Conservation (phyloP, 345 rosid genomes). For the Corchorus olitorius region DNA sequence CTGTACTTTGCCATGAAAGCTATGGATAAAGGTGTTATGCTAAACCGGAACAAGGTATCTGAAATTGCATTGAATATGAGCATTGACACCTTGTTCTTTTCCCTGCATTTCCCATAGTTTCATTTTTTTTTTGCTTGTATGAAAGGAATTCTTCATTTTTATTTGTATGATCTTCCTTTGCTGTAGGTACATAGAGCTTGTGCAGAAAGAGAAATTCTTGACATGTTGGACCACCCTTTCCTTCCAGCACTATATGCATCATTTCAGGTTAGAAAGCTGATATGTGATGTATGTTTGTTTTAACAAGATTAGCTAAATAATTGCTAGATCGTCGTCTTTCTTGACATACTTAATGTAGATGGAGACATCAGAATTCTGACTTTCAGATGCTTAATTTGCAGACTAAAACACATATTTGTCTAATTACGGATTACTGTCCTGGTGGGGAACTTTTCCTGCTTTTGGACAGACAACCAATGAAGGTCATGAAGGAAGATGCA, state of each 20-base stretch:
- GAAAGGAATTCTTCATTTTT: not conserved
- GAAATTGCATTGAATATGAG: constrained; percentile 13
- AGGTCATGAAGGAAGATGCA: constrained; percentile 92
- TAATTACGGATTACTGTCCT: constrained; percentile 89
- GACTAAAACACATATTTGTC: constrained; percentile 94
- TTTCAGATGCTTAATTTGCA: constrained; percentile 34
- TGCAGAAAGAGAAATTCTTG: constrained; percentile 93
- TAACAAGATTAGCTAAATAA: not conserved
- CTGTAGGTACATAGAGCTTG: constrained; percentile 94
- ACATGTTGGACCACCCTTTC: constrained; percentile 95
- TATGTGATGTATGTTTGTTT: not conserved
- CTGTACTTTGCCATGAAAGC: constrained; percentile 90
- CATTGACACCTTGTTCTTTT: not conserved
- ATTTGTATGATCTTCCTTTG: constrained; percentile 14
- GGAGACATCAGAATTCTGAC: constrained; percentile 20
- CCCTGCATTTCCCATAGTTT: not conserved
- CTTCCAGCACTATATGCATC: constrained; percentile 98
- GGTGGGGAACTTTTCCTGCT: constrained; percentile 97
- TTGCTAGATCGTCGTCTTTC: not conserved
- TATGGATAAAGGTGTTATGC: constrained; percentile 92
- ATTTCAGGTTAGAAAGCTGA: constrained; percentile 63
- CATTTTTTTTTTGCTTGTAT: not conserved
- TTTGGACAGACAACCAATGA: constrained; percentile 77
- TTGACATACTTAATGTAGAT: not conserved
- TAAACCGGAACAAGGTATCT: constrained; percentile 85